These are phyloP conservation scores for Blastobotrys parvus DNA, from an alignment of 805 yeast genomes.

Conservation along the genomic window DNA sequence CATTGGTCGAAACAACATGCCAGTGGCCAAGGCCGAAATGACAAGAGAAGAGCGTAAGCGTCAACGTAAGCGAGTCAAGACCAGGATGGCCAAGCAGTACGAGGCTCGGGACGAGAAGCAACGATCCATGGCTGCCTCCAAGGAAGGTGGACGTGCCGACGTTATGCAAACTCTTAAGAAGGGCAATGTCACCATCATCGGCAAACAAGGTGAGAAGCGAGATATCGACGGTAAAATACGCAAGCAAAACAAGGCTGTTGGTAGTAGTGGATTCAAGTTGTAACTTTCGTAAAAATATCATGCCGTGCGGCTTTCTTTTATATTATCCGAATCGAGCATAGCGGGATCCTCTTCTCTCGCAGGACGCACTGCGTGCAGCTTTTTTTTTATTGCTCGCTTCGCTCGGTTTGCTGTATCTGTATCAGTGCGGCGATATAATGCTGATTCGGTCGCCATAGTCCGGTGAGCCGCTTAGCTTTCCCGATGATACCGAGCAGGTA, in stretches of 20 bases:
- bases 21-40: conserved; percentile 74
- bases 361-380: too few relatives aligned
- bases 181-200: conserved; percentile 71
- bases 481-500: too few relatives aligned
- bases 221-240: conserved; percentile 64
- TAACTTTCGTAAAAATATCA: conserved; percentile 7
- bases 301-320: too few relatives aligned
- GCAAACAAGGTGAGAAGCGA: conserved; percentile 63
- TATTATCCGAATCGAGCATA: too few relatives aligned
- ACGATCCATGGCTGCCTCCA: conserved; percentile 26
- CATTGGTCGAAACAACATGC: conserved; percentile 59
- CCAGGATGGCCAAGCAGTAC: conserved; percentile 57
- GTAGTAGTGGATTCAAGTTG: conserved; percentile 24
- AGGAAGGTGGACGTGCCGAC: conserved; percentile 49
- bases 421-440: too few relatives aligned
- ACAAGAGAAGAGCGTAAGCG: conserved; percentile 80
- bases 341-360: too few relatives aligned
- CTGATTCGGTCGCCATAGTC: too few relatives aligned
- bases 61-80: conserved; percentile 76
- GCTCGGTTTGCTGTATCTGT: too few relatives aligned
- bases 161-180: conserved; percentile 67
- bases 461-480: too few relatives aligned
- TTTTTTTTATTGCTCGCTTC: too few relatives aligned
- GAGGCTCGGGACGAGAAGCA: conserved; percentile 27
- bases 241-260: conserved; percentile 27